Evolutionary conservation across 352 stramenopile species (phyloP).

Genomic region (Phytophthora megakarya): DNA sequence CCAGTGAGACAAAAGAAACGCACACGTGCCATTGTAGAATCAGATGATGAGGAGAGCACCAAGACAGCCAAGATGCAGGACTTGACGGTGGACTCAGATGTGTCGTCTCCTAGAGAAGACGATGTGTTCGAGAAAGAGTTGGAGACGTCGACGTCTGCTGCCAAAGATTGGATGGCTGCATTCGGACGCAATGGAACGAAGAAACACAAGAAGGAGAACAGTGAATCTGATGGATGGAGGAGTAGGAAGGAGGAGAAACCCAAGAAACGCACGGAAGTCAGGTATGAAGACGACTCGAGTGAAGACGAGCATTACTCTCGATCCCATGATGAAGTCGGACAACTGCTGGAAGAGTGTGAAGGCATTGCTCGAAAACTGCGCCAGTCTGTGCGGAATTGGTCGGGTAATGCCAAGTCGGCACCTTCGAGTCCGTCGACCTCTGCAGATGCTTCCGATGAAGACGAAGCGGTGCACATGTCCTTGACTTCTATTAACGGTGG

Average conservation of each 20-base stretch:
- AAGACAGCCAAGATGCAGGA: slow-evolving; percentile 20
- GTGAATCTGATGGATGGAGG: slow-evolving; percentile 27
- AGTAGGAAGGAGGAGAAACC: slow-evolving; percentile 16
- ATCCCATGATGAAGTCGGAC: slow-evolving; percentile 73
- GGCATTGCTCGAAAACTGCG: slow-evolving; percentile 65
- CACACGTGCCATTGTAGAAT: slow-evolving; percentile 68
- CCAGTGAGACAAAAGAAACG: slow-evolving; percentile 49
- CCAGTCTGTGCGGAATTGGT: slow-evolving; percentile 68
- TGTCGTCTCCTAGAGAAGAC: slow-evolving; percentile 45
- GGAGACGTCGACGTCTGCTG: slow-evolving; percentile 37
- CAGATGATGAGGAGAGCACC: slow-evolving; percentile 50
- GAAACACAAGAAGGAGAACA: slow-evolving; percentile 27
- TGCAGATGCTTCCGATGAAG: slow-evolving; percentile 45
- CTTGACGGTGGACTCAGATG: slow-evolving; percentile 44
- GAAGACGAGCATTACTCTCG: slow-evolving; percentile 59
- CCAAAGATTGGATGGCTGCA: slow-evolving; percentile 64
- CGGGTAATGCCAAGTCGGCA: slow-evolving; percentile 40
- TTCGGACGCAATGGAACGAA: slow-evolving; percentile 44
- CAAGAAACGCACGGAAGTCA: slow-evolving; percentile 7
- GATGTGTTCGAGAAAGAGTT: slow-evolving; percentile 37
- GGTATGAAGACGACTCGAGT: slow-evolving; percentile 40
- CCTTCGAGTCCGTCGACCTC: slow-evolving; percentile 33
- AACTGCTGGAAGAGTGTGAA: slow-evolving; percentile 70
- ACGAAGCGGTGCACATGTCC: slow-evolving; percentile 63
- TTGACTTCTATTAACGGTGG: slow-evolving; percentile 50